Conservation (phyloP, 805 yeast species). For the Cyberlindnera saturnus region DNA sequence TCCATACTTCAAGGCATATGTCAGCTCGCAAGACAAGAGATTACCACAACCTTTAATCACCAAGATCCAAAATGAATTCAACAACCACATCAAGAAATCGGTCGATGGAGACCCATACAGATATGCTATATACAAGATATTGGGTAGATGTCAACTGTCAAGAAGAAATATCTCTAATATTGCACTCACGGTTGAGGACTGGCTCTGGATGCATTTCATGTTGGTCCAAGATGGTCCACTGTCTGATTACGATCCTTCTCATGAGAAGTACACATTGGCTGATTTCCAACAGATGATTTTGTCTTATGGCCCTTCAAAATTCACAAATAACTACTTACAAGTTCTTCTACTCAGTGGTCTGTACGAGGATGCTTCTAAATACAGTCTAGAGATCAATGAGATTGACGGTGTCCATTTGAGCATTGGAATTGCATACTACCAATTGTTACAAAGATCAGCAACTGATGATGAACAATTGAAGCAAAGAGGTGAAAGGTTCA, state of each 20-base stretch:
- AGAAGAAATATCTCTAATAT: slow-evolving; percentile 63
- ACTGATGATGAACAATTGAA: slow-evolving; percentile 27
- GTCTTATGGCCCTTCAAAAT: slow-evolving; percentile 67
- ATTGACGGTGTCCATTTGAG: slow-evolving; percentile 88
- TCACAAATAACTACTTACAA: slow-evolving; percentile 68
- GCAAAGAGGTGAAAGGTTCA: slow-evolving; percentile 37
- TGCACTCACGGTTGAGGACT: slow-evolving; percentile 80
- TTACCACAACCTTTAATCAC: slow-evolving; percentile 65
- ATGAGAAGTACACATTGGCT: slow-evolving; percentile 63
- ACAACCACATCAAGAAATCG: slow-evolving; percentile 69
- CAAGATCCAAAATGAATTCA: slow-evolving; percentile 72
- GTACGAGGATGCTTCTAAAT: slow-evolving; percentile 73
- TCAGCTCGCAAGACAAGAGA: slow-evolving; percentile 43
- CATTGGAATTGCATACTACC: slow-evolving; percentile 70
- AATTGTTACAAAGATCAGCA: slow-evolving; percentile 49
- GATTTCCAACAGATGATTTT: slow-evolving; percentile 71
- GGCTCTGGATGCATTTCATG: slow-evolving; percentile 92
- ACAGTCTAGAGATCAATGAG: slow-evolving; percentile 57
- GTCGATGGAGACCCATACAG: slow-evolving; percentile 79
- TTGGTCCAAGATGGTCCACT: slow-evolving; percentile 55
- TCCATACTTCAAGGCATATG: slow-evolving; percentile 66
- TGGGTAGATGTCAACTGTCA: slow-evolving; percentile 80
- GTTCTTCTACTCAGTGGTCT: slow-evolving; percentile 70
- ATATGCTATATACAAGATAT: slow-evolving; percentile 81
- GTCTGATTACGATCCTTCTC: slow-evolving; percentile 42